These are phyloP conservation scores for Chondrus crispus DNA, from an alignment of 23 red algal genomes.

Conservation along the genomic window DNA sequence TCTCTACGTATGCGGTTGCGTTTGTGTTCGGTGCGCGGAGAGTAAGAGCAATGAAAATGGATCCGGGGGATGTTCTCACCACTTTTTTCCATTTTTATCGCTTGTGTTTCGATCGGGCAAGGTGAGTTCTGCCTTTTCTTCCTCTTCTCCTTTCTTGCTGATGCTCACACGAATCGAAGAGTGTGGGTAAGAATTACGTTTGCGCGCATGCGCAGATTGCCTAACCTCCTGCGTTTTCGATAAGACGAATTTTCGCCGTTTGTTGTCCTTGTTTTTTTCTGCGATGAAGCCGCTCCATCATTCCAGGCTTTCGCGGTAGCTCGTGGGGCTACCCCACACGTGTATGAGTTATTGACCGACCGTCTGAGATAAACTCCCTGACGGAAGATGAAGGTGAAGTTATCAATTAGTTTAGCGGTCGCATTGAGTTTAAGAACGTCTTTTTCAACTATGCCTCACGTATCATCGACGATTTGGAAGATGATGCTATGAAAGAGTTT, in stretches of 20 bases:
- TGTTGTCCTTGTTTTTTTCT: neutral
- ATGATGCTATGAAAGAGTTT: slow-evolving; percentile 1
- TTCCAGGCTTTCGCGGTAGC: slow-evolving; percentile 59
- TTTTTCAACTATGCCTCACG: slow-evolving; percentile 82
- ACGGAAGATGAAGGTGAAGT: slow-evolving; percentile 44
- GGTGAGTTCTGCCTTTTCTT: neutral
- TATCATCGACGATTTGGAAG: slow-evolving; percentile 29
- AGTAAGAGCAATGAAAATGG: slow-evolving; percentile 32
- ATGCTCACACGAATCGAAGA: too few relatives aligned
- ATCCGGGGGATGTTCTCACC: slow-evolving; percentile 69
- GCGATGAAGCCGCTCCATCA: slow-evolving; percentile 46
- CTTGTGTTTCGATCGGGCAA: slow-evolving; percentile 90
- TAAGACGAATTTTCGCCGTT: neutral
- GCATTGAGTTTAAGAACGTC: slow-evolving; percentile 73
- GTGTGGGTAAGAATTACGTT: too few relatives aligned
- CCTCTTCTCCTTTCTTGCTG: neutral
- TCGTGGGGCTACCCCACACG: slow-evolving; percentile 61
- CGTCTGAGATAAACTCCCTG: slow-evolving; percentile 60
- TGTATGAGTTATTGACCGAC: slow-evolving; percentile 72
- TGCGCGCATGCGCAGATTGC: neutral
- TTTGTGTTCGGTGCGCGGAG: slow-evolving; percentile 83
- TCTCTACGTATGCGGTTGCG: slow-evolving; percentile 81
- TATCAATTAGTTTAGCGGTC: slow-evolving; percentile 52
- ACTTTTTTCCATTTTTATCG: slow-evolving; percentile 89
- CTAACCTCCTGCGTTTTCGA: neutral